Percentiles rank a stretch among this genome's conserved stretches.
Conservation (phyloP, 345 rosid species). For the Diplotaxis tenuifolia region DNA sequence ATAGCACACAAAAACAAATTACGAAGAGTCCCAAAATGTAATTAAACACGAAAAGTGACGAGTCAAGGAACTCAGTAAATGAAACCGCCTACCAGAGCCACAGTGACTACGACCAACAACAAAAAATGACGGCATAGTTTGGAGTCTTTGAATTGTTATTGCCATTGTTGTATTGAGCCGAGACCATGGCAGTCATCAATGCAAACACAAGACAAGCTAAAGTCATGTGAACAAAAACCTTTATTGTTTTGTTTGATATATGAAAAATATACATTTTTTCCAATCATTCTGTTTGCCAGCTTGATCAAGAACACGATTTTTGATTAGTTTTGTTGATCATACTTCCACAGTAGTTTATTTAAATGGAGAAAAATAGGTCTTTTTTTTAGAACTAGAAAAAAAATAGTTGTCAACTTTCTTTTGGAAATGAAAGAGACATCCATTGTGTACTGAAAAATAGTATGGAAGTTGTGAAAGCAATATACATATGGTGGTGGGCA, state of each 20-base stretch:
- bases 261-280: neutral
- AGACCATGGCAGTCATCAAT: slow-evolving; percentile 15
- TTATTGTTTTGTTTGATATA: neutral
- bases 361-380: too few species aligned
- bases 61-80: slow-evolving; percentile 12
- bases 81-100: slow-evolving; percentile 17
- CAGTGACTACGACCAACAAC: neutral
- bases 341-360: neutral
- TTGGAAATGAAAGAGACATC: neutral
- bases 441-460: neutral
- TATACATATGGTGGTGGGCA: neutral
- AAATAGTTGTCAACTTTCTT: slow-evolving; percentile 5
- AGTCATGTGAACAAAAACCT: neutral
- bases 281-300: neutral
- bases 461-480: neutral
- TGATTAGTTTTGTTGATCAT: neutral
- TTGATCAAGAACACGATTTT: neutral
- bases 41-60: too few species aligned
- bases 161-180: slow-evolving; percentile 16
- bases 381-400: too few species aligned
- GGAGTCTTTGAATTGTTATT: neutral
- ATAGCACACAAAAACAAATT: too few species aligned
- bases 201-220: slow-evolving; percentile 15
- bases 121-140: too few species aligned
- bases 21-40: too few species aligned